A percentile compares a stretch with the other conserved stretches of the same genome.
These are phyloP conservation scores for Pseudogymnoascus sp. DNA, from an alignment of 2,329 filamentous ascomycete genomes.

Conservation along the genomic window DNA sequence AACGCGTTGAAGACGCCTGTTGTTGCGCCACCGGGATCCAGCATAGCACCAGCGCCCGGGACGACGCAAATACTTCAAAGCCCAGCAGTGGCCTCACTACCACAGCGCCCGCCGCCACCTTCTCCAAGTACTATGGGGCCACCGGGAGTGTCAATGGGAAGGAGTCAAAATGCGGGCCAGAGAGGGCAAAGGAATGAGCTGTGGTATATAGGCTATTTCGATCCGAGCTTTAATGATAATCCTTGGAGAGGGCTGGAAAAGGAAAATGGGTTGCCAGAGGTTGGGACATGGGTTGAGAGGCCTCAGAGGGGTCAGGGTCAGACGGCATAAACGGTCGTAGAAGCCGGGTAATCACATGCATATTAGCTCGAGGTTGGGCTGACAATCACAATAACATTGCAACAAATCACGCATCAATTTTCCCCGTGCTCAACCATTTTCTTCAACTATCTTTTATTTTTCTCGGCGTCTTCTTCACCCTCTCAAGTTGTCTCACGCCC, in stretches of 20 bases:
- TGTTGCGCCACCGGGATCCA: not conserved
- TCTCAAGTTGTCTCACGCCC: conserved; percentile 6
- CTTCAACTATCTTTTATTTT: conserved; percentile 1
- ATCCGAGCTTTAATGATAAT: conserved; percentile 61
- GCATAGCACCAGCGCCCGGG: conserved; percentile 1
- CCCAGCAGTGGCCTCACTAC: not conserved
- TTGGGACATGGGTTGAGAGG: conserved; percentile 38
- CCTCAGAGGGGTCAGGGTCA: not conserved
- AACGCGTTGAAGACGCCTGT: not conserved
- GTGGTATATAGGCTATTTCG: conserved; percentile 63
- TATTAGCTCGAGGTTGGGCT: not conserved
- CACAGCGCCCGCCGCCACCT: conserved; percentile 1
- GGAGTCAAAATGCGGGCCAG: conserved; percentile 13
- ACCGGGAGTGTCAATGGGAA: not conserved
- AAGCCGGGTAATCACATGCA: not conserved
- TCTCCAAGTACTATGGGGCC: not conserved
- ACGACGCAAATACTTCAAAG: not conserved
- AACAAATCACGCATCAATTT: not conserved
- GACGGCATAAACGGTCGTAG: not conserved
- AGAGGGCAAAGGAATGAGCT: conserved; percentile 35
- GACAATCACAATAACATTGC: conserved; percentile 2
- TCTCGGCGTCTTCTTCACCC: not conserved
- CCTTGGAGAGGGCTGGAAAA: conserved; percentile 58
- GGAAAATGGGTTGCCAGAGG: conserved; percentile 35
- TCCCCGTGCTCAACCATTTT: not conserved